phyloP scores from a whole-genome alignment of 768 basidiomycete species.

The Plicaturopsis crispa region DNA sequence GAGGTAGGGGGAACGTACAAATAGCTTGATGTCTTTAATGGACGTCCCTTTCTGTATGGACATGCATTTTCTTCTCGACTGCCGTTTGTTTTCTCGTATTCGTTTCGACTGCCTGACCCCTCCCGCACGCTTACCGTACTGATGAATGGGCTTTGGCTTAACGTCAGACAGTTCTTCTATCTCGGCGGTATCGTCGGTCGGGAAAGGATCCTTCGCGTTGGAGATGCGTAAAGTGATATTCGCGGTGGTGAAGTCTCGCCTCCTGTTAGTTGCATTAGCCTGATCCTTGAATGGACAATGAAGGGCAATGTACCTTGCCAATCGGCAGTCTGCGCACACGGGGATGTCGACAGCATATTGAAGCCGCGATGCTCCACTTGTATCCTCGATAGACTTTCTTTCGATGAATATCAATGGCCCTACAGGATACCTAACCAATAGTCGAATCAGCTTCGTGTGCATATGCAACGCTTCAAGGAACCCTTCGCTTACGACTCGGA shows the following conservation, averaged over 20 bases:
- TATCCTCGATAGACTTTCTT: slow-evolving; percentile 22
- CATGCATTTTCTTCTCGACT: slow-evolving; percentile 42
- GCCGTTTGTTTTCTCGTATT: slow-evolving; percentile 48
- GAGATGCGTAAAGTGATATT: slow-evolving; percentile 51
- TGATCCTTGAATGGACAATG: slow-evolving; percentile 4
- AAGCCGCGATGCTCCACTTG: too few relatives aligned
- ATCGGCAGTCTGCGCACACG: slow-evolving; percentile 56
- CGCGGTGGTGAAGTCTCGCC: too few relatives aligned
- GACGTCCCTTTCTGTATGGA: slow-evolving; percentile 58
- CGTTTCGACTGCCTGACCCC: slow-evolving; percentile 51
- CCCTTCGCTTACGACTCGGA: slow-evolving; percentile 47
- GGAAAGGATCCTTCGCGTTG: slow-evolving; percentile 21
- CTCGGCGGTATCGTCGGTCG: too few relatives aligned
- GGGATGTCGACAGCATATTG: slow-evolving; percentile 42
- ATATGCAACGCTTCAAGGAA: too few relatives aligned
- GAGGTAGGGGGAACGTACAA: slow-evolving; percentile 32
- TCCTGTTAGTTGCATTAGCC: too few relatives aligned
- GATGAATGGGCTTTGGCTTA: too few relatives aligned
- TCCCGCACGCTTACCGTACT: too few relatives aligned
- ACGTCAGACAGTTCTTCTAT: too few relatives aligned
- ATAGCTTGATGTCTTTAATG: slow-evolving; percentile 72
- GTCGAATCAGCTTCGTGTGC: slow-evolving; percentile 8
- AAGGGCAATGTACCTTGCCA: slow-evolving; percentile 36
- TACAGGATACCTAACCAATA: slow-evolving; percentile 41
- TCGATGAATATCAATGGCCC: slow-evolving; percentile 47